Conservation (phyloP, 306 rosid genomes). For the Prunus padus region DNA sequence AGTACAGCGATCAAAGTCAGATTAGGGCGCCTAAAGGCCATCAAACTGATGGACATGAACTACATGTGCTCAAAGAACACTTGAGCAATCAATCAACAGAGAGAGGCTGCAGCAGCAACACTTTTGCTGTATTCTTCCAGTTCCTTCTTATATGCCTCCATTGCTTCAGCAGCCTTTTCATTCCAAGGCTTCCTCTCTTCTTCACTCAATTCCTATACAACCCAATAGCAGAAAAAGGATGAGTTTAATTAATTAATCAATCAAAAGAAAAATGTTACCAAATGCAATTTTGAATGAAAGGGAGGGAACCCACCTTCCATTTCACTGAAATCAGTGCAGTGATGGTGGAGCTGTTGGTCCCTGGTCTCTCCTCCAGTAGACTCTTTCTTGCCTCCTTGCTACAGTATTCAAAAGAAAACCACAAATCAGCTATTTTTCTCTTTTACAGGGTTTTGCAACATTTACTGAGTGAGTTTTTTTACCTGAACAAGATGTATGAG, state of each 20-base stretch:
- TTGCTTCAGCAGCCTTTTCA: slow-evolving; percentile 70
- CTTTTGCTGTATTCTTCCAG: slow-evolving; percentile 66
- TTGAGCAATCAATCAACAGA: slow-evolving; percentile 39
- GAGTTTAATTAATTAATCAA: background rate
- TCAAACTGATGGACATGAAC: slow-evolving; percentile 10
- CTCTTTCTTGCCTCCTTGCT: slow-evolving; percentile 77
- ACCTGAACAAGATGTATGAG: slow-evolving; percentile 72
- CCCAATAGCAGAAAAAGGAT: background rate
- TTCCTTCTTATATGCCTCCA: slow-evolving; percentile 82
- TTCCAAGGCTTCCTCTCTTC: slow-evolving; percentile 66
- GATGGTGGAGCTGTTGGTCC: slow-evolving; percentile 43
- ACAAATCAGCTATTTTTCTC: background rate
- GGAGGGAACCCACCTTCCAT: slow-evolving; percentile 57
- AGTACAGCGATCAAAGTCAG: background rate
- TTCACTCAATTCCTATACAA: slow-evolving; percentile 69
- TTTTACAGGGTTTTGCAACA: too few species aligned
- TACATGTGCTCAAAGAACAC: slow-evolving; percentile 35
- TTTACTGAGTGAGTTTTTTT: background rate
- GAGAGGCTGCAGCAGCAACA: slow-evolving; percentile 14
- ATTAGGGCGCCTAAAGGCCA: background rate
- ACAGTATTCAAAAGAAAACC: background rate
- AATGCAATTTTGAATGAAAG: background rate
- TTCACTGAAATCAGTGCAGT: slow-evolving; percentile 67
- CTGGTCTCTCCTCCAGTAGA: slow-evolving; percentile 61
- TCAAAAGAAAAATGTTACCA: background rate